Conservation (phyloP, 106 monocot genomes). For the Acanthochlamys bracteata region DNA sequence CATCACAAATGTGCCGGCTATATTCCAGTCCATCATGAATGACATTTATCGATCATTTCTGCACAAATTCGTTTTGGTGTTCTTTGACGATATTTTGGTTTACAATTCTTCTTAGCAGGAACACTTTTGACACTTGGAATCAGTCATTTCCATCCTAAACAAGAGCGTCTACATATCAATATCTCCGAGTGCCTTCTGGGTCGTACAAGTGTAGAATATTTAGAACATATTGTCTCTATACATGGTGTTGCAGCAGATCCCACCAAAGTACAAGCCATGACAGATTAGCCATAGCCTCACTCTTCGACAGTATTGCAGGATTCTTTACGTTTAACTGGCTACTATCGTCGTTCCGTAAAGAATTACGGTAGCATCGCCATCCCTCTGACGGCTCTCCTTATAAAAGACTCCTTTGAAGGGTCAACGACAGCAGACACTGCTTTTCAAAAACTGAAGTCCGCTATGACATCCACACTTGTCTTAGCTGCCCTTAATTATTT, state of each 20-base stretch:
- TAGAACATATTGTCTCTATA: not conserved
- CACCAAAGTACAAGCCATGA: not conserved
- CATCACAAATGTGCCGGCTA: not conserved
- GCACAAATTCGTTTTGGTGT: not conserved
- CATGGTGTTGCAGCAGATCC: not conserved
- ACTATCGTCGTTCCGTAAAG: not conserved
- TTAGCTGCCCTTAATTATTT: not conserved
- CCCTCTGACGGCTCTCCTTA: not conserved
- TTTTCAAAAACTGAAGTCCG: not conserved
- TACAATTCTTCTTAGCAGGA: not conserved
- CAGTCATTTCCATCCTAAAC: not conserved
- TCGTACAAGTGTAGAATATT: not conserved
- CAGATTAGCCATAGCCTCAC: not conserved
- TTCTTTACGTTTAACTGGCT: not conserved
- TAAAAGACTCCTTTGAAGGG: not conserved
- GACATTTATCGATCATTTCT: not conserved
- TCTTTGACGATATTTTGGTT: constrained; percentile 4
- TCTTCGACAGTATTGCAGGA: not conserved
- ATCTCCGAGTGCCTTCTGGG: not conserved
- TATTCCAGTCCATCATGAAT: constrained; percentile 1
- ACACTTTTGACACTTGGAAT: not conserved
- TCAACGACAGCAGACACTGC: not conserved
- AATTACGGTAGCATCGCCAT: not conserved
- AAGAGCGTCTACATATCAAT: not conserved
- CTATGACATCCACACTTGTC: not conserved